Evolutionary conservation across 495 filamentous ascomycete species (phyloP), one percentile per base, ranked within the genome.

Genomic region (Sabuloglossum arenarium): DNA sequence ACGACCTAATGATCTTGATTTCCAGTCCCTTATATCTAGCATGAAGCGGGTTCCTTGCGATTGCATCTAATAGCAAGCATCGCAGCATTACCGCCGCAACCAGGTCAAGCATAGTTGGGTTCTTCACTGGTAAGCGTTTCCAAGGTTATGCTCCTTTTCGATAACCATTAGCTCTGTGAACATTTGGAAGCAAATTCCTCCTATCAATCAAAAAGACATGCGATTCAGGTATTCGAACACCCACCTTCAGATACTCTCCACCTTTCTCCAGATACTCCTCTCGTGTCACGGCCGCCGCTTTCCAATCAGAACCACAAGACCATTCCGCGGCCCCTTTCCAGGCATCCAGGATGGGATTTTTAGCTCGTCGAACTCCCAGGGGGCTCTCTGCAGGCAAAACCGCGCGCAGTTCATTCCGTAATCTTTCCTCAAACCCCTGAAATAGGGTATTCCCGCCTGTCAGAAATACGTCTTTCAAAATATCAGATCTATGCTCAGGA

Each of bases 371-470:
- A 25, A 93, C 77, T 12, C 61, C 63, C 31, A 97, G 63, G 25
- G 72, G 67, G 14, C 75, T 65, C n/a, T 79, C 84, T 6, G 80
- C 69, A 1, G 88, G 87, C 58, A 96, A 65, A 34, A 84, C 75
- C 12, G 80, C 78, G 19, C 74, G 74, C 47, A 97, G 68, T 28
- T 89, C 90, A 30, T 72, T 75, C 32, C 74, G 70, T 59, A 98
- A 69, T 24, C 91, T 72, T 55, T 94, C 85, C 55, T 95, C 87
- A 60, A 97, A 98, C 53, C 81, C 81, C 53, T 78, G 65, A 64
- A 95, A 96, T 46, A 91, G 67, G 0, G 84, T 86, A 63, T 90
- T 89, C n/a, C 91, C 91, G 31, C 91, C 91, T 0, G 91, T 97
- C 8, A 97, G 65, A 70, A 98, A 98, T 19, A 98, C 76, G 62